phyloP scores from a whole-genome alignment of 345 rosid species.

The Raphanus raphanistrum region DNA sequence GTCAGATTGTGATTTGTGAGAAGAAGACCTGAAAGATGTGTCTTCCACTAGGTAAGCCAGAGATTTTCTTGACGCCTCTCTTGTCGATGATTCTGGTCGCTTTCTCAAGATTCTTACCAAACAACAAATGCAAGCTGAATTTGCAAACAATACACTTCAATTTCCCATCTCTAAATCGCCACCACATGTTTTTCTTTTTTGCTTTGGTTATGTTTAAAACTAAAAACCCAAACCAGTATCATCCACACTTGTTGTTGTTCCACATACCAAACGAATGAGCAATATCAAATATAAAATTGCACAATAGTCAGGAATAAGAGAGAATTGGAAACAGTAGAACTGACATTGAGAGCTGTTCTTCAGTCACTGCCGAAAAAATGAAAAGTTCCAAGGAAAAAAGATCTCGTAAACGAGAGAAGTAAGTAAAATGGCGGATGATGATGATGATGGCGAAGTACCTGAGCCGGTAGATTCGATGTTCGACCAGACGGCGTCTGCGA shows the following conservation, averaged over 20 bases:
- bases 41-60: conserved; percentile 76
- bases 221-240: neutral
- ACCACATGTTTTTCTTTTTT: neutral
- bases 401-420: neutral
- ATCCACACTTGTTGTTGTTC: no score
- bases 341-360: conserved; percentile 77
- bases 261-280: neutral
- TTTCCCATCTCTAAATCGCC: neutral
- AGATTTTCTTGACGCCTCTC: conserved; percentile 70
- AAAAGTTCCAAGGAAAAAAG: neutral
- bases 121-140: conserved; percentile 75
- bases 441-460: conserved; percentile 34
- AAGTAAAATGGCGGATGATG: neutral
- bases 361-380: conserved; percentile 49
- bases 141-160: neutral
- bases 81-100: conserved; percentile 81
- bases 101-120: conserved; percentile 83
- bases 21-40: conserved; percentile 75
- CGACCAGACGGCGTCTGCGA: conserved; percentile 64
- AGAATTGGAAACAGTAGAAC: conserved; percentile 25
- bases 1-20: neutral
- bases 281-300: neutral
- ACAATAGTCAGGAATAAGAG: conserved; percentile 4
- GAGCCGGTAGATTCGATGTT: conserved; percentile 54
- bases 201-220: neutral